phyloP scores from a whole-genome alignment of 1,284 basidiomycete species.

The Rhodotorula mucilaginosa region DNA sequence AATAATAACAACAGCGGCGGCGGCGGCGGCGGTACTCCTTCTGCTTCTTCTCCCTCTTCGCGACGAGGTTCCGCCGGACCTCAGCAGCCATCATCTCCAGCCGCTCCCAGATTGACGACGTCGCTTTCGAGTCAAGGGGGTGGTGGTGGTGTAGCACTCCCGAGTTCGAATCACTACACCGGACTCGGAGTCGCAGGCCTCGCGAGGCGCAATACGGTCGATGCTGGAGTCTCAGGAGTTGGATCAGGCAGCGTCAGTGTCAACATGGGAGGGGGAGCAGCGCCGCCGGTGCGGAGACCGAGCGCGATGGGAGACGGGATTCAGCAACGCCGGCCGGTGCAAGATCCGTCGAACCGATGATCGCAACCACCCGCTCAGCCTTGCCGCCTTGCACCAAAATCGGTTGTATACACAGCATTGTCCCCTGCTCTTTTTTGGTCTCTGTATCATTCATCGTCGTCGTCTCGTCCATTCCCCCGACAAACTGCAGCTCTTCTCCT shows the following conservation, averaged over 20 bases:
- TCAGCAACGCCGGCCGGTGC: not conserved
- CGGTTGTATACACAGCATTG: too few species aligned
- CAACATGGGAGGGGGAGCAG: not conserved
- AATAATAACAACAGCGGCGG: too few species aligned
- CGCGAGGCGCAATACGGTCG: constrained; percentile 7
- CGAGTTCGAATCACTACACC: not conserved
- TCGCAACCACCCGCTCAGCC: not conserved
- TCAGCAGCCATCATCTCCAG: not conserved
- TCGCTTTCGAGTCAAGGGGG: not conserved
- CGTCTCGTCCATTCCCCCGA: too few species aligned
- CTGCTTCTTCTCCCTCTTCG: not conserved
- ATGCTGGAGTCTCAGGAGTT: not conserved
- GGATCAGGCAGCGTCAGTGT: not conserved
- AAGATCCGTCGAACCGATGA: not conserved
- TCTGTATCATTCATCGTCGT: too few species aligned
- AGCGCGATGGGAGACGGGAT: not conserved
- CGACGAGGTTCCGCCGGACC: not conserved
- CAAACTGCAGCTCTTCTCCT: not conserved
- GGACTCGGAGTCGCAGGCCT: not conserved
- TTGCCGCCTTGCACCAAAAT: too few species aligned
- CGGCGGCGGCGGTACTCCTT: too few species aligned
- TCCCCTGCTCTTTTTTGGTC: too few species aligned
- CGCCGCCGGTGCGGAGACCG: not conserved
- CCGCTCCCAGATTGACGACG: not conserved
- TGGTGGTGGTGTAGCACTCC: not conserved